A percentile compares a stretch with the other conserved stretches of the same genome.
These are phyloP conservation scores for Fusarium fujikuroi DNA, from an alignment of 2,329 filamentous ascomycete genomes.

Conservation along the genomic window DNA sequence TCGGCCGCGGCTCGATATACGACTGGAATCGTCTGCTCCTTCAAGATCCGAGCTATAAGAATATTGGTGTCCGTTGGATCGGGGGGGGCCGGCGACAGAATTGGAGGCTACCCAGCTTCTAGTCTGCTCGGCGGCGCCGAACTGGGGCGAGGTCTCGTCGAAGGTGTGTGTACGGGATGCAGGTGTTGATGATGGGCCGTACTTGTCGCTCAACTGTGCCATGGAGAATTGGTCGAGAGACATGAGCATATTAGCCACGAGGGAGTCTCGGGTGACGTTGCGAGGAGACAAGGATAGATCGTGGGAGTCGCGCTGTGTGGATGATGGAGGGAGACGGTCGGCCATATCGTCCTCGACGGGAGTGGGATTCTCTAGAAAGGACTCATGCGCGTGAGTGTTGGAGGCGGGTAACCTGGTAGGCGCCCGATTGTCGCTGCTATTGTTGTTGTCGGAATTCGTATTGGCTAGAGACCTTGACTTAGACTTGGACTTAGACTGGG, in stretches of 20 bases:
- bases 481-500: slow-evolving; percentile 29
- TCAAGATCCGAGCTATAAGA: slow-evolving; percentile 73
- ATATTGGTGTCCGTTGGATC: slow-evolving; percentile 52
- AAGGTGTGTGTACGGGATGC: slow-evolving; percentile 44
- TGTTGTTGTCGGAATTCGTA: slow-evolving; percentile 27
- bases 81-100: slow-evolving; percentile 37
- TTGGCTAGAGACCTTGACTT: slow-evolving; percentile 36
- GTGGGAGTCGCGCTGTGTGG: slow-evolving; percentile 73
- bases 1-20: slow-evolving; percentile 68
- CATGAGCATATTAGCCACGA: slow-evolving; percentile 95
- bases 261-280: slow-evolving; percentile 84
- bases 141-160: slow-evolving; percentile 42
- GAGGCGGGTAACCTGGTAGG: slow-evolving; percentile 39
- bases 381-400: slow-evolving; percentile 43
- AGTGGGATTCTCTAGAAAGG: slow-evolving; percentile 46
- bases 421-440: slow-evolving; percentile 41
- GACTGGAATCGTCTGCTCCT: slow-evolving; percentile 63
- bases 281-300: slow-evolving; percentile 83
- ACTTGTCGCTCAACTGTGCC: slow-evolving; percentile 52
- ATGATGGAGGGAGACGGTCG: slow-evolving; percentile 39
- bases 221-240: slow-evolving; percentile 87
- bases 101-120: slow-evolving; percentile 46
- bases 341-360: slow-evolving; percentile 46
- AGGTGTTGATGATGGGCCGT: slow-evolving; percentile 30
- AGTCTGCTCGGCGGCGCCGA: slow-evolving; percentile 48